Conservation (phyloP, 306 rosid species). For the Prunus campanulata region DNA sequence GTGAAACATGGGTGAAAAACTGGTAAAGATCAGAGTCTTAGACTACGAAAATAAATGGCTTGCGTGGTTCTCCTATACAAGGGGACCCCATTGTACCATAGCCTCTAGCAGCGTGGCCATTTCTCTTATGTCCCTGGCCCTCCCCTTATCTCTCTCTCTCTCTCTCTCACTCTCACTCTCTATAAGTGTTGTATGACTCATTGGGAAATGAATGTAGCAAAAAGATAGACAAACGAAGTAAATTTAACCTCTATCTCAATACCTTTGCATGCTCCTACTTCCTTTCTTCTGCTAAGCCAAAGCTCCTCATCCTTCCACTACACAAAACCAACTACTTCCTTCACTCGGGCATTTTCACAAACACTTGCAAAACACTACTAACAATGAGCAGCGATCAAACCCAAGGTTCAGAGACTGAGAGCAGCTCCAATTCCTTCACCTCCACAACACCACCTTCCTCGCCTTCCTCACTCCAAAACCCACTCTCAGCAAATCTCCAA, state of each 20-base stretch:
- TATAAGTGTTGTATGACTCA: constrained; percentile 48
- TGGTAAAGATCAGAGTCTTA: constrained; percentile 7
- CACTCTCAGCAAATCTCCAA: not conserved
- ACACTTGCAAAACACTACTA: not conserved
- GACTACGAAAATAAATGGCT: constrained; percentile 7
- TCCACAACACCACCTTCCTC: constrained; percentile 15
- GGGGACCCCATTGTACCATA: constrained; percentile 19
- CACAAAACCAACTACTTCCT: not conserved
- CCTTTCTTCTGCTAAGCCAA: not conserved
- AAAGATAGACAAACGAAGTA: not conserved
- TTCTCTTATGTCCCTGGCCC: constrained; percentile 20
- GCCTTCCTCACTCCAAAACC: constrained; percentile 14
- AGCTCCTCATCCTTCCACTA: not conserved
- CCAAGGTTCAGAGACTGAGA: constrained; percentile 14
- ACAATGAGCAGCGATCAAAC: not conserved
- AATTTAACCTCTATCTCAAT: not conserved
- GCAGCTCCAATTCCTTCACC: constrained; percentile 5
- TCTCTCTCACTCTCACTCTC: constrained; percentile 17
- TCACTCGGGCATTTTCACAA: not conserved
- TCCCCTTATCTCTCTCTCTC: constrained; percentile 7
- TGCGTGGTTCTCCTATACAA: constrained; percentile 43
- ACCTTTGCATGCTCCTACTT: not conserved
- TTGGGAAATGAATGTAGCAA: constrained; percentile 28
- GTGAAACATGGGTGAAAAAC: constrained; percentile 25
- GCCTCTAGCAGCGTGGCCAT: constrained; percentile 33